Conservation (phyloP, 139 green algal genomes). For the Nannochloris sp. region DNA sequence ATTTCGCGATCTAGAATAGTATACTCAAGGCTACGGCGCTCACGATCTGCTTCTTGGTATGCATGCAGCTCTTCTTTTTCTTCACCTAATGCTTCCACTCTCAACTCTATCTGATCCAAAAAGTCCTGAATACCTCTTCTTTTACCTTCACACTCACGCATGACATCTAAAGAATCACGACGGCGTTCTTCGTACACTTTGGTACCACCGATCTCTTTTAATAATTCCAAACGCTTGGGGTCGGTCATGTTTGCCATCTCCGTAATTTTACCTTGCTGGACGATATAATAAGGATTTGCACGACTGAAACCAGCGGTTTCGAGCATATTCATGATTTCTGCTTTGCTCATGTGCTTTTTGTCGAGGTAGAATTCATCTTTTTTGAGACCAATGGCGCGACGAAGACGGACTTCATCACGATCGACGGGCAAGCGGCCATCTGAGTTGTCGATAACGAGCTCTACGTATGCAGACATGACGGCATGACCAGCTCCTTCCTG, state of each 20-base stretch:
- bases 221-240: conserved; percentile 83
- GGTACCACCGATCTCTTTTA: conserved; percentile 98
- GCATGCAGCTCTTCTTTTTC: conserved; percentile 81
- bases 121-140: conserved; percentile 71
- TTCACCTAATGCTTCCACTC: conserved; percentile 65
- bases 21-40: conserved; percentile 81
- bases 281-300: conserved; percentile 98
- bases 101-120: conserved; percentile 59
- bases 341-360: conserved; percentile 87
- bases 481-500: conserved; percentile 91
- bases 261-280: conserved; percentile 96
- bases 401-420: conserved; percentile 69
- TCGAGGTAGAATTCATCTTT: conserved; percentile 97
- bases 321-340: conserved; percentile 91
- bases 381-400: conserved; percentile 81
- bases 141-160: conserved; percentile 77
- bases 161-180: conserved; percentile 74
- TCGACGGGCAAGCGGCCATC: conserved; percentile 86
- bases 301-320: conserved; percentile 93
- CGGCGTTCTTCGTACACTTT: conserved; percentile 88
- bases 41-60: conserved; percentile 79
- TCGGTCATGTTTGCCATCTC: conserved; percentile 83
- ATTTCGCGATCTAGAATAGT: conserved; percentile 85
- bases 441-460: conserved; percentile 97
- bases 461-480: conserved; percentile 84